Evolutionary conservation across 192 early-diverging fungal genomes (phyloP).

Genomic region (Podila epicladia): DNA sequence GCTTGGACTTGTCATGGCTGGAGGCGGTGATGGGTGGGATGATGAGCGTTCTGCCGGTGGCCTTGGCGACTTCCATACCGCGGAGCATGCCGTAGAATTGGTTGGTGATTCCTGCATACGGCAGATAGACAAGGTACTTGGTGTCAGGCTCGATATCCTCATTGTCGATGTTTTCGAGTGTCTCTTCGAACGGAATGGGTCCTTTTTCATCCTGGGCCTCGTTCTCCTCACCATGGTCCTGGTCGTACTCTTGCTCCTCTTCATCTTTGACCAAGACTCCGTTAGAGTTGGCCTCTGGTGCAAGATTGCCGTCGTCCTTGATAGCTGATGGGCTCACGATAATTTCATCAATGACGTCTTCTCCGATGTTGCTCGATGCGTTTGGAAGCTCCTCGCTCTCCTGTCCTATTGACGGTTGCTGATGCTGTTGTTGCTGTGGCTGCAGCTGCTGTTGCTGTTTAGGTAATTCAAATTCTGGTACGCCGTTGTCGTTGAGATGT

Average conservation of each 20-base stretch:
- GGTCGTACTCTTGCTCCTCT: conserved; percentile 2
- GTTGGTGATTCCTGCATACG: conserved; percentile 52
- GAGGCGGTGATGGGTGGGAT: conserved; percentile 52
- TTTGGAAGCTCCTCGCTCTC: not conserved
- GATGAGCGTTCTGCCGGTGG: conserved; percentile 33
- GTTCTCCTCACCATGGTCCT: conserved; percentile 6
- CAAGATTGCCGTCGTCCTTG: not conserved
- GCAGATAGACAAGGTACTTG: conserved; percentile 43
- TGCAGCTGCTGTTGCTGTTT: conserved; percentile 2
- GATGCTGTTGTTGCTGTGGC: conserved; percentile 8
- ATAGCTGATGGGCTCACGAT: conserved; percentile 13
- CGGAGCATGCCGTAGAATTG: conserved; percentile 51
- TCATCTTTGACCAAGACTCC: not conserved
- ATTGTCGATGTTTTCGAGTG: conserved; percentile 5
- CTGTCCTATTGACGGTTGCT: not conserved
- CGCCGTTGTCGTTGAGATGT: conserved; percentile 22
- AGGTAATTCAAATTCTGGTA: not conserved
- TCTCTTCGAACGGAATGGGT: conserved; percentile 24
- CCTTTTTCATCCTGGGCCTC: not conserved
- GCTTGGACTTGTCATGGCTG: conserved; percentile 49
- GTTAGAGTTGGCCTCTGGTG: not conserved
- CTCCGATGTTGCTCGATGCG: not conserved
- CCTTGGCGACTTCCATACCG: conserved; percentile 43
- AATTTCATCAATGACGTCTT: not conserved
- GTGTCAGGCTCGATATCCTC: not conserved